A percentile compares a stretch with the other conserved stretches of the same genome.
phyloP scores from a whole-genome alignment of 805 yeast genomes.

The Spathaspora passalidarum region DNA sequence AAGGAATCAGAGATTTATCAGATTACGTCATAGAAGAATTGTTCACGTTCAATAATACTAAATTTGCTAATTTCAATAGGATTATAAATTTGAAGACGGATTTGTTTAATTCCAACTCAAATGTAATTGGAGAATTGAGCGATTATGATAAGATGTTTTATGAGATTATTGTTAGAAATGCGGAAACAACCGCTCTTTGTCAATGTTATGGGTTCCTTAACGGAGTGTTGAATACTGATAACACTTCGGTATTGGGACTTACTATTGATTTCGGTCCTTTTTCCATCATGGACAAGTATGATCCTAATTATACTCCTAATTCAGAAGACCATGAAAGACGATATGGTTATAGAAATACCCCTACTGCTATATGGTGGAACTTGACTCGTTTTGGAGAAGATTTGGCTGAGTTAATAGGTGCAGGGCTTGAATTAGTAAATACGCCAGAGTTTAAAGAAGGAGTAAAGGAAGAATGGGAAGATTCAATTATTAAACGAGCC shows the following conservation, averaged over 20 bases:
- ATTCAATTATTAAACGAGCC: conserved; percentile 56
- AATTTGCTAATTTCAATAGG: conserved; percentile 27
- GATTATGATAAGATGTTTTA: conserved; percentile 69
- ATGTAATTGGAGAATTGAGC: conserved; percentile 39
- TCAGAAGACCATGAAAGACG: conserved; percentile 74
- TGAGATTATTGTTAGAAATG: conserved; percentile 72
- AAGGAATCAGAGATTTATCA: conserved; percentile 58
- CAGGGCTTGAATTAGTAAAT: conserved; percentile 52
- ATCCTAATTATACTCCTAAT: conserved; percentile 82
- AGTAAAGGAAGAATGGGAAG: conserved; percentile 48
- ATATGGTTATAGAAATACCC: conserved; percentile 81
- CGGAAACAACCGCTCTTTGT: conserved; percentile 76
- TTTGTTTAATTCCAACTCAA: conserved; percentile 15
- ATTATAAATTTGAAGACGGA: conserved; percentile 17
- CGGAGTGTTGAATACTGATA: conserved; percentile 94
- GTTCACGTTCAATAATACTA: conserved; percentile 35
- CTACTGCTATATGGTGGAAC: conserved; percentile 92
- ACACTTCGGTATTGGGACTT: conserved; percentile 84
- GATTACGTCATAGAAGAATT: conserved; percentile 72
- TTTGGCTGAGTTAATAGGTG: conserved; percentile 77
- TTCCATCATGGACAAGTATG: conserved; percentile 82
- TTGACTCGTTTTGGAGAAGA: conserved; percentile 80
- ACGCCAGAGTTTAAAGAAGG: conserved; percentile 38
- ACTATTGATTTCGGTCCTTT: conserved; percentile 95
- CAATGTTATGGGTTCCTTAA: conserved; percentile 90